These are phyloP conservation scores for Penicillium steckii DNA, from an alignment of 495 filamentous ascomycete genomes.

Conservation along the genomic window DNA sequence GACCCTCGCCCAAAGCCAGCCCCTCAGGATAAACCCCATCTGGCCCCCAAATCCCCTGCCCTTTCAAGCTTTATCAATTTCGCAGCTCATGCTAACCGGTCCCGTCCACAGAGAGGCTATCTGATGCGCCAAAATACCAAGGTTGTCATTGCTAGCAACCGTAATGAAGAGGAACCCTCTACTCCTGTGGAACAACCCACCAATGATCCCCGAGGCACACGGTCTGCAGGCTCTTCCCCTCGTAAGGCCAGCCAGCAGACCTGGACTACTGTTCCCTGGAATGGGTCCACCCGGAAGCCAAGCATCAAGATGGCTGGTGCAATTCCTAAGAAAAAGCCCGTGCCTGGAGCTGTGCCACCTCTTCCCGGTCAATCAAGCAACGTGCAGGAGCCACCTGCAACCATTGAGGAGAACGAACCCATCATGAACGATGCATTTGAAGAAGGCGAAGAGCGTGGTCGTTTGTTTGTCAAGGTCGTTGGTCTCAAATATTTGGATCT, in stretches of 20 bases:
- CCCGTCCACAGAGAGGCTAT: slow-evolving; percentile 82
- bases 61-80: neutral
- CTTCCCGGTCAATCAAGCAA: slow-evolving; percentile 87
- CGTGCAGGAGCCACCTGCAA: slow-evolving; percentile 57
- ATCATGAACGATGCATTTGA: slow-evolving; percentile 55
- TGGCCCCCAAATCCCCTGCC: neutral
- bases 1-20: slow-evolving; percentile 8
- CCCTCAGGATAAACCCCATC: slow-evolving; percentile 12
- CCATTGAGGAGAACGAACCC: slow-evolving; percentile 60
- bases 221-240: slow-evolving; percentile 68
- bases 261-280: slow-evolving; percentile 97
- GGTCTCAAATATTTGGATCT: slow-evolving; percentile 93
- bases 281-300: slow-evolving; percentile 67
- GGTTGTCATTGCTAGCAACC: slow-evolving; percentile 83
- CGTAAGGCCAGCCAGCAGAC: slow-evolving; percentile 78
- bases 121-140: slow-evolving; percentile 99
- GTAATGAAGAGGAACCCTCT: slow-evolving; percentile 45
- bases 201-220: slow-evolving; percentile 53
- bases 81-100: slow-evolving; percentile 54
- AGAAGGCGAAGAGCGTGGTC: slow-evolving; percentile 84
- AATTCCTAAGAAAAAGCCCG: slow-evolving; percentile 63
- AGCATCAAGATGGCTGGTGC: slow-evolving; percentile 60
- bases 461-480: slow-evolving; percentile 95
- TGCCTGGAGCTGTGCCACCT: slow-evolving; percentile 67
- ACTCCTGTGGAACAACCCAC: slow-evolving; percentile 47